Percentiles rank a stretch among this genome's conserved stretches.
Evolutionary conservation across 805 yeast genomes (phyloP).

Genomic region (Suhomyces sp.): DNA sequence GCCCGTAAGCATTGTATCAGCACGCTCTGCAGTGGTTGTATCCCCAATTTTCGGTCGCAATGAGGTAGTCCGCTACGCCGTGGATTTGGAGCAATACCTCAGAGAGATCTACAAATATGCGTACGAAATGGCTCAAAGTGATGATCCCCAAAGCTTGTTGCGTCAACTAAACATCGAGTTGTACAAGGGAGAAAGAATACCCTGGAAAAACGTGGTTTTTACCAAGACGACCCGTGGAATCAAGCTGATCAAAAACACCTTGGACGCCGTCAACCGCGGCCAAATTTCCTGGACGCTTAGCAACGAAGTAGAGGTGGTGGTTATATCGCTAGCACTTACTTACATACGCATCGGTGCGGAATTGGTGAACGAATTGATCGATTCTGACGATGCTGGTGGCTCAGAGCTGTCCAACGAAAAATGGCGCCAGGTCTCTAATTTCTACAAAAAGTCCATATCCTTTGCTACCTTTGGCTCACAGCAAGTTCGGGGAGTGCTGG

Average conservation of each 20-base stretch:
- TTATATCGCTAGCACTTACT: constrained; percentile 23
- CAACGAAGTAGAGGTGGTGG: constrained; percentile 27
- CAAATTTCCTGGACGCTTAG: constrained; percentile 26
- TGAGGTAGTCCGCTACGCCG: constrained; percentile 29
- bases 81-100: constrained; percentile 33
- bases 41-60: constrained; percentile 12
- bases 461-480: constrained; percentile 22
- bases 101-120: constrained; percentile 14
- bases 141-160: neutral
- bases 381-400: constrained; percentile 9
- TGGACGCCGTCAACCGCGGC: neutral
- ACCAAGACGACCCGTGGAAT: neutral
- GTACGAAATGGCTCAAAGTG: neutral
- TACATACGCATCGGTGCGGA: constrained; percentile 36
- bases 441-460: constrained; percentile 32
- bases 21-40: neutral
- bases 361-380: constrained; percentile 34
- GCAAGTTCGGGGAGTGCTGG: neutral
- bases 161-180: neutral
- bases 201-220: neutral
- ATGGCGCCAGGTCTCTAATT: constrained; percentile 33
- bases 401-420: constrained; percentile 7
- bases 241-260: neutral
- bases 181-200: neutral
- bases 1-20: neutral